Conservation (phyloP, 495 filamentous ascomycete species). For the Penicillium lividum region DNA sequence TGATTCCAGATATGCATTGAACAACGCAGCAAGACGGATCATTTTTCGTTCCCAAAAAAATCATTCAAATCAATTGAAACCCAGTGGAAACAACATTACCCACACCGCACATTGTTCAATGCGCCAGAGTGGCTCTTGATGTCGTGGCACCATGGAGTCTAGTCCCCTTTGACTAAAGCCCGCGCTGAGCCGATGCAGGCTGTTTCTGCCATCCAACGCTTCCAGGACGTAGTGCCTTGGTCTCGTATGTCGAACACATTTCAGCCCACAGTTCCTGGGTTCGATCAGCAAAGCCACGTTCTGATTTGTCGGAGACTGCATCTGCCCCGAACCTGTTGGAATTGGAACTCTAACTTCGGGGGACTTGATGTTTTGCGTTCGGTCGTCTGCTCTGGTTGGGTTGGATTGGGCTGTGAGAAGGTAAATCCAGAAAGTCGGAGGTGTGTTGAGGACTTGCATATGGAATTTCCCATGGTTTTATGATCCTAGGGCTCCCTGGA, state of each 20-base stretch:
- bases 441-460: not conserved
- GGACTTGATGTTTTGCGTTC: not conserved
- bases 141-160: conserved; percentile 44
- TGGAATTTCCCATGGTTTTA: not conserved
- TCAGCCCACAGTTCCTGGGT: conserved; percentile 4
- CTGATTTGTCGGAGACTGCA: not conserved
- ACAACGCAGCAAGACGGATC: conserved; percentile 14
- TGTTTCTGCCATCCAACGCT: conserved; percentile 25
- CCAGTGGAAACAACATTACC: not conserved
- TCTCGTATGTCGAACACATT: conserved; percentile 19
- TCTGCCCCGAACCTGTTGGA: not conserved
- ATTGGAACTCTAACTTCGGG: not conserved
- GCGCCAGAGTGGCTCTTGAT: conserved; percentile 33
- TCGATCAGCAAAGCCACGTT: not conserved
- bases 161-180: conserved; percentile 12
- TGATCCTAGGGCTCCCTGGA: not conserved
- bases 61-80: not conserved
- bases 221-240: conserved; percentile 16
- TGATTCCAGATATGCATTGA: conserved; percentile 4
- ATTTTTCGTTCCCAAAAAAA: not conserved
- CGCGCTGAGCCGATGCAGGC: conserved; percentile 21
- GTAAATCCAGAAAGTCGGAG: not conserved
- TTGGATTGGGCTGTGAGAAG: not conserved
- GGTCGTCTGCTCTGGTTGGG: not conserved
- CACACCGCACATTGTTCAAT: conserved; percentile 20